These are phyloP conservation scores for Aspergillus aculeatinus DNA, from an alignment of 2,329 filamentous ascomycete genomes.

Conservation along the genomic window DNA sequence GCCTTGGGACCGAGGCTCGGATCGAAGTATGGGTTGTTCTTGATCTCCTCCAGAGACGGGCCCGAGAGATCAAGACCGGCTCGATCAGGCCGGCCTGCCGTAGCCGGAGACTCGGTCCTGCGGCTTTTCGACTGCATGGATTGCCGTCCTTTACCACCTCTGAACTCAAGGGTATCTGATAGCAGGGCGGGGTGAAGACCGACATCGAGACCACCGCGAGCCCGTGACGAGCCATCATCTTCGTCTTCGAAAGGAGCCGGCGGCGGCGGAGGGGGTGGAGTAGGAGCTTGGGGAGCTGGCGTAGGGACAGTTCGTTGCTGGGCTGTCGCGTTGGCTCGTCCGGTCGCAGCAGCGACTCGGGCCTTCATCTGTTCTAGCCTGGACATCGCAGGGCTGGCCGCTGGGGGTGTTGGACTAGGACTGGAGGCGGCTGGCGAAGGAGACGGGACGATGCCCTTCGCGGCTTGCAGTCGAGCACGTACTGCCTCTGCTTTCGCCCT, in stretches of 20 bases:
- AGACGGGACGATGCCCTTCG: conserved; percentile 26
- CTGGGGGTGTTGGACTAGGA: conserved; percentile 39
- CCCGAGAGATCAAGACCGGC: conserved; percentile 58
- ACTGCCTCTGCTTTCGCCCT: conserved; percentile 50
- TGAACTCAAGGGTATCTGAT: conserved; percentile 49
- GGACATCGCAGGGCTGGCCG: conserved; percentile 51
- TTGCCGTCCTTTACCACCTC: conserved; percentile 42
- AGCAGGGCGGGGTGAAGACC: conserved; percentile 74
- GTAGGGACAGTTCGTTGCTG: conserved; percentile 43
- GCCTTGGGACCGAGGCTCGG: conserved; percentile 62
- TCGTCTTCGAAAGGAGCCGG: conserved; percentile 51
- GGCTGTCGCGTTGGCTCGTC: conserved; percentile 44
- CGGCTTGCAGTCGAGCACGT: conserved; percentile 46
- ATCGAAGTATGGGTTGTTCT: conserved; percentile 81
- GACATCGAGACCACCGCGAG: conserved; percentile 68
- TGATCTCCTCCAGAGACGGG: conserved; percentile 58
- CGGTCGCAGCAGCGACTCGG: conserved; percentile 72
- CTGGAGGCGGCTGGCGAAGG: conserved; percentile 28
- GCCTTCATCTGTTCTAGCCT: conserved; percentile 78
- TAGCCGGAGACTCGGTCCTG: conserved; percentile 46
- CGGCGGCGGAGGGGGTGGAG: conserved; percentile 41
- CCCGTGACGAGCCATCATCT: conserved; percentile 51
- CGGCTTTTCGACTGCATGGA: conserved; percentile 54
- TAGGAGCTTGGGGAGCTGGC: conserved; percentile 33
- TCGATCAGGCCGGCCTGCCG: conserved; percentile 42